Conservation (phyloP, 2,329 filamentous ascomycete genomes). For the Teratosphaeria destructans region DNA sequence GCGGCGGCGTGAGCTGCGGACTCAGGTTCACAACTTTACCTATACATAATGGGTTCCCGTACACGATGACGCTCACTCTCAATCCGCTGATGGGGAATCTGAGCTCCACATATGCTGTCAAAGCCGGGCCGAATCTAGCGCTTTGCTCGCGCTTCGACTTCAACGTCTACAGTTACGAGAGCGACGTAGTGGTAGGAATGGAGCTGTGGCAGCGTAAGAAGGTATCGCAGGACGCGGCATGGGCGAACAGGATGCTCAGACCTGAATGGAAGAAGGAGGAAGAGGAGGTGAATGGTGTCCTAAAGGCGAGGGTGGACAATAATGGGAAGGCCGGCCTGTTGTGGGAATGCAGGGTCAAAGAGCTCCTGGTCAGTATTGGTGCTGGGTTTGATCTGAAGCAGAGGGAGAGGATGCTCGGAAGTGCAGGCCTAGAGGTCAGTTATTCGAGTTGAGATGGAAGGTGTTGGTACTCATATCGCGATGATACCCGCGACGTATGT, state of each 20-base stretch:
- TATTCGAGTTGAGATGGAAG: slow-evolving; percentile 47
- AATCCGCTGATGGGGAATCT: slow-evolving; percentile 93
- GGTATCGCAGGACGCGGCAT: slow-evolving; percentile 30
- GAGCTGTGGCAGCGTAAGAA: slow-evolving; percentile 64
- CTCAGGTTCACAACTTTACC: slow-evolving; percentile 82
- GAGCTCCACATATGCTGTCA: slow-evolving; percentile 82
- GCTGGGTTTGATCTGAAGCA: slow-evolving; percentile 72
- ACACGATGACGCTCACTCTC: slow-evolving; percentile 85
- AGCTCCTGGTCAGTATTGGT: slow-evolving; percentile 82
- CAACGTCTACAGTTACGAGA: slow-evolving; percentile 97
- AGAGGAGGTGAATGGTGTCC: slow-evolving; percentile 68
- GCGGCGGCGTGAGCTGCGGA: slow-evolving; percentile 80
- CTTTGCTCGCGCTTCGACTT: slow-evolving; percentile 90
- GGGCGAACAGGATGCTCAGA: slow-evolving; percentile 33
- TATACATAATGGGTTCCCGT: slow-evolving; percentile 69
- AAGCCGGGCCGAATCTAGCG: slow-evolving; percentile 70
- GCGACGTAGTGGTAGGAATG: slow-evolving; percentile 79
- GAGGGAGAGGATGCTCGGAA: slow-evolving; percentile 66
- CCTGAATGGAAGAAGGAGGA: slow-evolving; percentile 35
- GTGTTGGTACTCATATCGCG: neutral
- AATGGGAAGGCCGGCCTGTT: slow-evolving; percentile 74
- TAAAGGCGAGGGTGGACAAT: slow-evolving; percentile 86
- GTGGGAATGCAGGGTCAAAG: slow-evolving; percentile 90
- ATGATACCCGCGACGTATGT: neutral
- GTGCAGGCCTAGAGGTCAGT: slow-evolving; percentile 67